Percentiles rank a stretch among this genome's conserved stretches.
These are phyloP conservation scores for Dioszegia crocea DNA, from an alignment of 768 basidiomycete species.

Conservation along the genomic window DNA sequence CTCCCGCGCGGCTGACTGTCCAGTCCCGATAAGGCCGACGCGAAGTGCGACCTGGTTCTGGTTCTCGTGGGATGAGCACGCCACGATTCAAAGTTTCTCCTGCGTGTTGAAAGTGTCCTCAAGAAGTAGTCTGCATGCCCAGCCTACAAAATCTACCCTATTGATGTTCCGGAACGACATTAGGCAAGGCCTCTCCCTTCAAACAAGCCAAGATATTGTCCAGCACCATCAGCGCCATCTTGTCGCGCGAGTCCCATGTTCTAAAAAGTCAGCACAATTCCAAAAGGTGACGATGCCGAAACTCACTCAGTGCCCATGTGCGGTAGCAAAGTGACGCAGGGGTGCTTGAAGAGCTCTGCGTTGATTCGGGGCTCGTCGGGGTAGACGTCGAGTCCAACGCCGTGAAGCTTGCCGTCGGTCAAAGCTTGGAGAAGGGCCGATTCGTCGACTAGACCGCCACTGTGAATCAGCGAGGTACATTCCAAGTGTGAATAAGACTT, in stretches of 20 bases:
- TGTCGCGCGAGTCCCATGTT: conserved; percentile 21
- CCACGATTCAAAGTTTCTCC: no score
- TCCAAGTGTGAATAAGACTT: conserved; percentile 42
- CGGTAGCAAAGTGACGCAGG: conserved; percentile 75
- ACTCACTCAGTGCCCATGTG: conserved; percentile 64
- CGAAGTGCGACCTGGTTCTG: no score
- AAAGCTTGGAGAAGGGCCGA: conserved; percentile 76
- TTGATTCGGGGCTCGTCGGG: conserved; percentile 74
- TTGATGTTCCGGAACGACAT: conserved; percentile 9
- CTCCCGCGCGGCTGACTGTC: no score
- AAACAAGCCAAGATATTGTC: conserved; percentile 28
- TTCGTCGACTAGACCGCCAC: conserved; percentile 80
- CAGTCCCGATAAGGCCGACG: no score
- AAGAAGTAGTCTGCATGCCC: no score
- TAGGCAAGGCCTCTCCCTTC: conserved; percentile 15
- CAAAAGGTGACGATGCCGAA: background rate
- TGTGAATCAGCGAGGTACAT: background rate
- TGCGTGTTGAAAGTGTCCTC: no score
- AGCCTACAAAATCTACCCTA: background rate
- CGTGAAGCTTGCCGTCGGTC: conserved; percentile 76
- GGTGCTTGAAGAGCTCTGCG: conserved; percentile 69
- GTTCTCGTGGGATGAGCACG: no score
- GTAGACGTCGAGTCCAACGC: conserved; percentile 77
- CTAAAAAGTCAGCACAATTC: background rate
- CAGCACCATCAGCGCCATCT: conserved; percentile 28